These are phyloP conservation scores for Aureobasidium sp. DNA, from an alignment of 2,329 filamentous ascomycete genomes.

Conservation along the genomic window DNA sequence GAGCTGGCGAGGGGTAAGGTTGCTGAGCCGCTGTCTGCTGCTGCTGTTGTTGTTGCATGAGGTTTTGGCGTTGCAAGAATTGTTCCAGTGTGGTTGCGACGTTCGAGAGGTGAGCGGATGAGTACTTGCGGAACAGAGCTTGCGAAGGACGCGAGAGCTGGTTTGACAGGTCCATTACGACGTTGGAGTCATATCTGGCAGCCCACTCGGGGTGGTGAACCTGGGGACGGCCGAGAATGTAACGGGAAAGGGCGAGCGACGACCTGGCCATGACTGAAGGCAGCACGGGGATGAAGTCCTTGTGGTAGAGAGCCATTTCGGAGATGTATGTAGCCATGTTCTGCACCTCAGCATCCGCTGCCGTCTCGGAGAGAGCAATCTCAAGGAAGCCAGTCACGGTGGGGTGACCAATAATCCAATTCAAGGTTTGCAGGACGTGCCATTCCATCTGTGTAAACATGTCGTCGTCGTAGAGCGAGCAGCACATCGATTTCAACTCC, in stretches of 20 bases:
- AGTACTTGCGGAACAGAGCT: conserved; percentile 62
- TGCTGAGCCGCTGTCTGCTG: conserved; percentile 18
- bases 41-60: conserved; percentile 26
- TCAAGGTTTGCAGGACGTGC: conserved; percentile 95
- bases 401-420: conserved; percentile 93
- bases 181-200: conserved; percentile 60
- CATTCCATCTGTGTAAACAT: conserved; percentile 99
- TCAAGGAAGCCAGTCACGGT: conserved; percentile 93
- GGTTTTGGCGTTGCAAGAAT: conserved; percentile 56
- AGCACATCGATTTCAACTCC: conserved; percentile 98
- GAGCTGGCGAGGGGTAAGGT: conserved; percentile 15
- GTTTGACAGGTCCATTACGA: conserved; percentile 57
- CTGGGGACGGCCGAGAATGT: conserved; percentile 75
- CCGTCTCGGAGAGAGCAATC: conserved; percentile 68
- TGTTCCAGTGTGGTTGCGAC: conserved; percentile 59
- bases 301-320: conserved; percentile 92
- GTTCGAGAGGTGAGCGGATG: conserved; percentile 56
- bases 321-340: conserved; percentile 91
- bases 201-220: conserved; percentile 66
- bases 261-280: conserved; percentile 87
- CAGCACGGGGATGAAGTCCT: conserved; percentile 89
- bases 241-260: conserved; percentile 76
- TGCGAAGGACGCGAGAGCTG: conserved; percentile 60
- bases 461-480: conserved; percentile 93
- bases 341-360: conserved; percentile 78